Base-by-base conservation (phyloP, 176 grass and related monocot genomes). In the Phoenix dactylifera region DNA sequence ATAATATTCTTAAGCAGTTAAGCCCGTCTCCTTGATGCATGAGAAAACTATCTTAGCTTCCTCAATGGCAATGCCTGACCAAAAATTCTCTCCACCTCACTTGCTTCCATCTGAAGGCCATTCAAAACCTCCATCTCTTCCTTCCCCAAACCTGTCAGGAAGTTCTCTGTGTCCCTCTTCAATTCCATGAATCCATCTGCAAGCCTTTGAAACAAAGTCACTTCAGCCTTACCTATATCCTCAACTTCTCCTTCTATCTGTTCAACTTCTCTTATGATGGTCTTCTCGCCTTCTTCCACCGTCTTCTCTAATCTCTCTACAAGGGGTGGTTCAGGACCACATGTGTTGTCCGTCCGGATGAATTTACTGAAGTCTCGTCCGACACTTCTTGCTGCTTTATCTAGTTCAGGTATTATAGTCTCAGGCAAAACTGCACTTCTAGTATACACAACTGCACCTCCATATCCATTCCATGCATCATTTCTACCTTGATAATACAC, bases 381-480 rank as follows among this genome's bases (percentile, higher is more conserved):
- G 29, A 98, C 5, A 49, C 72, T 88, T 48, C 73, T 92, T 9
- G 93, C 79, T 0, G 93, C 87, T 23, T 73, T 87, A 51, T 92
- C 79, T 78, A 98, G 60, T 68, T 89, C 81, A 3, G 84, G 84
- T n/a, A 92, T 63, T 73, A 89, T 86, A 48, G 81, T 78, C 28
- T 71, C 72, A 67, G 93, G 93, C 18, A 98, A 51, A 48, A 61
- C 75, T 62, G 67, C 81, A 73, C 84, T 88, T 76, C 79, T 85
- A 51, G 93, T 98, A 67, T 98, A 98, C 26, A 92, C 22, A 19
- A 98, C 87, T 12, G 93, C 67, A 15, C 93, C 87, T 53, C 93
- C 93, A 23, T 98, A 98, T 35, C 93, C 93, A 62, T 98, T 87
- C 93, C 93, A 98, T 52, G 93, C 87, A 4, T 98, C 93, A 60